These are phyloP conservation scores for Strigomonas galati DNA, from an alignment of 208 protist species.

Conservation along the genomic window DNA sequence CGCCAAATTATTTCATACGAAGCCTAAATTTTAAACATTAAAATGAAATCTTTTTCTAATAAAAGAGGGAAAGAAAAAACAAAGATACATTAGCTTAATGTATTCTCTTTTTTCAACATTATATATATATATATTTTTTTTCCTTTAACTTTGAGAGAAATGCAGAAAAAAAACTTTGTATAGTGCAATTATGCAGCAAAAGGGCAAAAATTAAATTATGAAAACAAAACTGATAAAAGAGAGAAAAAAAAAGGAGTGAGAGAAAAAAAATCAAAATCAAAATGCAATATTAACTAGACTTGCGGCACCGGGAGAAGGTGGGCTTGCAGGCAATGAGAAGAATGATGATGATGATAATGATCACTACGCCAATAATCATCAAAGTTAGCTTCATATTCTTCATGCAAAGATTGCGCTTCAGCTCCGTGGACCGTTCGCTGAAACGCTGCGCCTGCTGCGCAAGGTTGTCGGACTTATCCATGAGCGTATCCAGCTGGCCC, in stretches of 20 bases:
- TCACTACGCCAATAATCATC: slow-evolving; percentile 66
- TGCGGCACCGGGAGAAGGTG: slow-evolving; percentile 82
- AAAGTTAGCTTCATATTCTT: slow-evolving; percentile 89
- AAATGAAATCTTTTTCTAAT: background rate
- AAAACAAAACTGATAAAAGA: slow-evolving; percentile 7
- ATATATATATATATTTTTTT: too few relatives aligned
- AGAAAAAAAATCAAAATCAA: slow-evolving; percentile 4
- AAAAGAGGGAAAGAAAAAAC: background rate
- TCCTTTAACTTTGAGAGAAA: too few relatives aligned
- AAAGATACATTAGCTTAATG: background rate
- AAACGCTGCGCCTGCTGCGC: slow-evolving; percentile 84
- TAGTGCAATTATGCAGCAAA: background rate
- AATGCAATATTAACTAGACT: background rate
- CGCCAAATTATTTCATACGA: too few relatives aligned
- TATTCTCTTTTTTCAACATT: background rate
- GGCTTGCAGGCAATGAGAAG: slow-evolving; percentile 67
- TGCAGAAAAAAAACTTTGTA: slow-evolving; percentile 1
- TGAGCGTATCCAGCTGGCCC: slow-evolving; percentile 82
- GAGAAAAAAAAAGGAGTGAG: background rate
- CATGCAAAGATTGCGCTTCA: slow-evolving; percentile 89
- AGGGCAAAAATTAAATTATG: background rate
- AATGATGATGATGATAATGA: slow-evolving; percentile 41
- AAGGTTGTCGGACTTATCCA: slow-evolving; percentile 82
- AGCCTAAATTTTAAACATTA: too few relatives aligned
- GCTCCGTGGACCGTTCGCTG: slow-evolving; percentile 73